These are phyloP conservation scores for Neoboletus magnificus DNA, from an alignment of 768 basidiomycete species.

Conservation along the genomic window DNA sequence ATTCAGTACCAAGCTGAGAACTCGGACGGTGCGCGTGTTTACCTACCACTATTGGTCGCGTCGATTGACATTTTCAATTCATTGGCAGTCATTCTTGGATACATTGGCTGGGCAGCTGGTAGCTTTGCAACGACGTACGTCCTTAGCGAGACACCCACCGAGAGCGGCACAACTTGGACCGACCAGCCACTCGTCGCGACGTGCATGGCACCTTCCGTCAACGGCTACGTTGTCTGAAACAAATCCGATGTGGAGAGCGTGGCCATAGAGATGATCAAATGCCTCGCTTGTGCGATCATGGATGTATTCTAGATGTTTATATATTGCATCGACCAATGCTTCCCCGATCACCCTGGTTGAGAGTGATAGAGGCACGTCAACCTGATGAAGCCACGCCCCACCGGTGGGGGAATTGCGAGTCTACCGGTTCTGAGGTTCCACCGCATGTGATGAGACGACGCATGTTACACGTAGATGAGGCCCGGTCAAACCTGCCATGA, in stretches of 20 bases:
- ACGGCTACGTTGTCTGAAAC: neutral
- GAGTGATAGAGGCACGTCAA: neutral
- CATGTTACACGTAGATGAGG: no score
- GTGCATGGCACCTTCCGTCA: neutral
- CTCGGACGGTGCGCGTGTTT: slow-evolving; percentile 8
- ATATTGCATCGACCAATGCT: neutral
- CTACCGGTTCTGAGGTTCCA: no score
- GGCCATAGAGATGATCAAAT: neutral
- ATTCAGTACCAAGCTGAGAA: slow-evolving; percentile 9
- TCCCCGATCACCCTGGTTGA: neutral
- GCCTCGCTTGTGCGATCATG: neutral
- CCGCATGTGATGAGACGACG: no score
- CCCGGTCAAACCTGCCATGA: no score
- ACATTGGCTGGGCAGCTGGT: slow-evolving; percentile 11
- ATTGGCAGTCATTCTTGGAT: slow-evolving; percentile 10
- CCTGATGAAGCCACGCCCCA: no score
- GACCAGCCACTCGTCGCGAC: neutral
- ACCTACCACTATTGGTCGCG: neutral
- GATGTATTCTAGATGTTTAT: neutral
- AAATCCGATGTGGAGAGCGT: neutral
- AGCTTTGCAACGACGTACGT: slow-evolving; percentile 3
- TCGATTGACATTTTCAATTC: neutral
- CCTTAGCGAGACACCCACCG: slow-evolving; percentile 8
- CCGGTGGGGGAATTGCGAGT: no score
- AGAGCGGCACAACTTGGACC: slow-evolving; percentile 1